Evolutionary conservation across 2,329 filamentous ascomycete genomes (phyloP), one percentile per base, ranked within the genome.

Genomic region (Ophiostoma fasciatum): DNA sequence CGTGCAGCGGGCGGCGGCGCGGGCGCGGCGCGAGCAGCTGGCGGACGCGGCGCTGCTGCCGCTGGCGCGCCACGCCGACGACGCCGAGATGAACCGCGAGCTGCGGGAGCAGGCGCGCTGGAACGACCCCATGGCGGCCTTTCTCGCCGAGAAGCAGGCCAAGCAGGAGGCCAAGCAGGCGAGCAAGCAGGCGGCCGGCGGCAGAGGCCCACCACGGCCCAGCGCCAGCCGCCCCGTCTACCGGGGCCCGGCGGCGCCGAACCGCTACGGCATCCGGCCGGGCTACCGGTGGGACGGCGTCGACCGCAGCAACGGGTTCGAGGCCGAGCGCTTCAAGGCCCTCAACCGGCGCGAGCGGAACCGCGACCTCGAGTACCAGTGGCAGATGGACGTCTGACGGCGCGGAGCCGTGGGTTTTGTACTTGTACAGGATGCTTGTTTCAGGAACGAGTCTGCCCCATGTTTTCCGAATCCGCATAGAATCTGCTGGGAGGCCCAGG

Each of bases 261-360:
- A 98, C 64, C 70, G 90, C 15, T 96, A 96, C 60, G 83, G 82
- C 1, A 96, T 98, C 42, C 68, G 78, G 42, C 90, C 90, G 0
- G 92, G 90, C 0, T 84, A 93, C 61, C 67, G 83, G 45, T 98
- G 90, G 90, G 90, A 98, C 63, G 90, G 92, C 6, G 90, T 98
- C 14, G 90, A 98, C 63, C 68, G 90, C 45, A 69, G 83, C 15
- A 98, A 84, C 59, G 88, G 88, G 1, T 96, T 94, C 53, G 90
- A 98, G 61, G 80, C 74, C 43, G 79, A 94, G 52, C 81, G 87
- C 61, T 96, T 96, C 60, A 84, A 81, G 54, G 82, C 85, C 3
- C 64, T 87, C 46, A 94, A 94, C 55, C 65, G 74, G 46, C 72
- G 72, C 46, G 74, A 77, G 49, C 75, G 85, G 53, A 74, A 80